Percentiles rank a stretch among this genome's conserved stretches.
These are phyloP conservation scores for Lotmaria passim DNA, from an alignment of 208 protist genomes.

Conservation along the genomic window DNA sequence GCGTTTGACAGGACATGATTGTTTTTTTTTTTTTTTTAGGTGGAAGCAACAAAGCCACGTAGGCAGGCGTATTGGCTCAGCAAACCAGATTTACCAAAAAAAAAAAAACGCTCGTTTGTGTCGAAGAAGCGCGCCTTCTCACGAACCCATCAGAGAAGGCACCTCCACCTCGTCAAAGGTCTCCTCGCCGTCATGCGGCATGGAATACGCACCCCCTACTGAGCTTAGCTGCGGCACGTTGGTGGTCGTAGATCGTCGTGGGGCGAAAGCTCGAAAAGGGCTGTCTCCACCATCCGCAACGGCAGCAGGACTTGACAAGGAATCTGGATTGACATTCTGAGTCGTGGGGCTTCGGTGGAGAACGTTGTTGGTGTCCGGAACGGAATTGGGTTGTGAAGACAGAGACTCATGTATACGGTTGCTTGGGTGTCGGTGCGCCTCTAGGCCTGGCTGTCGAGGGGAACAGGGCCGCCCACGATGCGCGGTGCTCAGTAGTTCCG, in stretches of 20 bases:
- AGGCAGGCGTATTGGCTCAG: no score
- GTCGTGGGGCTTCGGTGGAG: background rate
- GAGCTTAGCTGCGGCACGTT: background rate
- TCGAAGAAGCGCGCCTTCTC: background rate
- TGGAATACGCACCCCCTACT: background rate
- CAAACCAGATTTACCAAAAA: background rate
- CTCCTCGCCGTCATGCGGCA: background rate
- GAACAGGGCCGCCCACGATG: background rate
- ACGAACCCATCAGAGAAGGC: conserved; percentile 31
- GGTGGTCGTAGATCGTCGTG: conserved; percentile 13
- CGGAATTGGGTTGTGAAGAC: background rate
- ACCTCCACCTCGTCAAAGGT: conserved; percentile 28
- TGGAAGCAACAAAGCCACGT: no score
- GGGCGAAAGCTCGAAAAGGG: background rate
- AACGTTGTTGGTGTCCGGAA: background rate
- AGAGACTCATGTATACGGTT: no score
- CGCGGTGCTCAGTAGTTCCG: conserved; percentile 19
- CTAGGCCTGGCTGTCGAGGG: background rate
- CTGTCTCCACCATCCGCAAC: background rate
- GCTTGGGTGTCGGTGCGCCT: no score
- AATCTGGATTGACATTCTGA: background rate
- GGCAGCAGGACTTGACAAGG: background rate
- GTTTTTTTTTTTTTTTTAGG: no score
- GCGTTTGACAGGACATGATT: no score
- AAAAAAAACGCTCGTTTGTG: background rate